Percentiles rank a stretch among this genome's conserved stretches.
Evolutionary conservation across 768 basidiomycete genomes (phyloP).

Genomic region (Cystofilobasidium ferigula): DNA sequence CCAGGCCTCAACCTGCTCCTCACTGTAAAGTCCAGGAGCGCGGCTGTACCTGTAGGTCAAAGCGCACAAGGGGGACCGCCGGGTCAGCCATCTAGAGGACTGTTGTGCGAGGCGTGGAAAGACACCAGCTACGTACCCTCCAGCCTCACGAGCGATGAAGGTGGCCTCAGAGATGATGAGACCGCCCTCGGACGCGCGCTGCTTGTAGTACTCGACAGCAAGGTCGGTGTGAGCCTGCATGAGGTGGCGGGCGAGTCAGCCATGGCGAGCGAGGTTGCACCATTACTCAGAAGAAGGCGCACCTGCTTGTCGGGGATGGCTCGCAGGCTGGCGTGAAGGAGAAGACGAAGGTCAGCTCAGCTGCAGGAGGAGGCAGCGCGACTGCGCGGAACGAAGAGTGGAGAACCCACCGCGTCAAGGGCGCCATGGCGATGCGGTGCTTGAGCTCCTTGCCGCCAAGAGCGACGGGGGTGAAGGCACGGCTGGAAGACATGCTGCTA

Average conservation of each 20-base stretch:
- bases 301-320: neutral
- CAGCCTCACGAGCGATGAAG: conserved; percentile 40
- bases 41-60: too few relatives aligned
- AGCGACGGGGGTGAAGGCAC: neutral
- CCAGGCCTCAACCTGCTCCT: conserved; percentile 18
- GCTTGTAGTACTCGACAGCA: conserved; percentile 33
- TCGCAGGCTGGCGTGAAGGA: neutral
- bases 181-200: conserved; percentile 43
- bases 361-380: neutral
- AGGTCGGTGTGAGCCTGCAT: conserved; percentile 28
- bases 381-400: neutral
- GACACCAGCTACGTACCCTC: neutral
- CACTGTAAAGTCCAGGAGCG: neutral
- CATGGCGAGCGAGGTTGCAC: too few relatives aligned
- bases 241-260: too few relatives aligned
- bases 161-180: conserved; percentile 51
- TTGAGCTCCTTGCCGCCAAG: neutral
- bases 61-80: neutral
- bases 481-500: neutral
- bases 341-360: neutral
- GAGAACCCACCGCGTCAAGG: neutral
- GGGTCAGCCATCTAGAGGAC: too few relatives aligned
- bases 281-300: too few relatives aligned
- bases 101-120: neutral
- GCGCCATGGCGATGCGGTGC: neutral